Base-by-base conservation (phyloP, 192 early-diverging fungal genomes). In the Coemansia sp. region DNA sequence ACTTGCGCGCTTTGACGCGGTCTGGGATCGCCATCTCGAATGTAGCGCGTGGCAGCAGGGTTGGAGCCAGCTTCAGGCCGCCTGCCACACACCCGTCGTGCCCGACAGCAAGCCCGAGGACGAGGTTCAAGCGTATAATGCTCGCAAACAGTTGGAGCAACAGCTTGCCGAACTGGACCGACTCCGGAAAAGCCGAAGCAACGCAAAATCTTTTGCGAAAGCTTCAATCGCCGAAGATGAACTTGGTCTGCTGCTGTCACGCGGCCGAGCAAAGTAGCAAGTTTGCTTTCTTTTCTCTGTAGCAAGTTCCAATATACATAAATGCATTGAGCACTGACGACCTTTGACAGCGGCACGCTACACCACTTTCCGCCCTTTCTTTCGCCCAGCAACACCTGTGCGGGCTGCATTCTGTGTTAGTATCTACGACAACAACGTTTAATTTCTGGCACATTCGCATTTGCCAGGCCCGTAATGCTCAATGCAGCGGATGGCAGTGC, bases 11-110 rank as follows among this genome's bases (percentile, higher is more conserved):
- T 62, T 81, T 26, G 66, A 74, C n/a, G 62, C 60, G 2, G 68
- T 81, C 26, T 81, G 78, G 72, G 30, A 22, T 27, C 72, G 67
- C 47, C 65, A 74, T 49, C 19, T 16, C 30, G 62, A 71, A 48
- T 74, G 72, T 63, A 26, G 58, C 22, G 59, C 49, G 9, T 70
- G 72, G 78, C 72, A 74, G 54, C 60, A 53, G 24, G 66, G 57
- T 21, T 81, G 78, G 78, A 58, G 53, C n/a, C 58, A 32, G 21
- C 57, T 68, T 14, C 78, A 74, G 59, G 21, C 21, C 16, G 58
- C 30, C 25, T 22, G 31, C 5, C 5, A 10, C 34, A 4, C 58
- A 6, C 38, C 24, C 16, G 16, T 26, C 24, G 32, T 10, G 16
- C 8, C 32, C 2, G 14, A 32, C 47, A 44, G 38, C 12, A 44